A percentile compares a stretch with the other conserved stretches of the same genome.
Evolutionary conservation across 495 filamentous ascomycete species (phyloP).

Genomic region (Bacidia gigantensis): DNA sequence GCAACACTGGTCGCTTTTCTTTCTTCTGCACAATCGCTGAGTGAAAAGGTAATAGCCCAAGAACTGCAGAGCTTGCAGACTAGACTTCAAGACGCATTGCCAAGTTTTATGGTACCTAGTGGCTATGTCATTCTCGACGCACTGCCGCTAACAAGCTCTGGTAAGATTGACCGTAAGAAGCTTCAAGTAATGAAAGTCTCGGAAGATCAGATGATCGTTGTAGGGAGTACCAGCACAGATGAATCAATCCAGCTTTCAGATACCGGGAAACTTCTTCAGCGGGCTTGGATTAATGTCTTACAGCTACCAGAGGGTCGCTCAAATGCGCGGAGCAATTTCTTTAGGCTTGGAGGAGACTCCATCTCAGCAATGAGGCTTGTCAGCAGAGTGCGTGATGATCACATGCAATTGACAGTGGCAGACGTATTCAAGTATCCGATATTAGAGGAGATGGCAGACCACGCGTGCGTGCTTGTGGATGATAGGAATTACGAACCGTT

Average conservation of each 20-base stretch:
- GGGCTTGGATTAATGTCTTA: constrained; percentile 34
- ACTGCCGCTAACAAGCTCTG: constrained; percentile 26
- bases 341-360: constrained; percentile 34
- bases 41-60: too few species aligned
- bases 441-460: constrained; percentile 9
- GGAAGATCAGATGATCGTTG: constrained; percentile 15
- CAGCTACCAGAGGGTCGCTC: constrained; percentile 25
- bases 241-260: too few species aligned
- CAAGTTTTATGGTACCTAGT: too few species aligned
- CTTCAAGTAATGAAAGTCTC: constrained; percentile 22
- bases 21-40: too few species aligned
- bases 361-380: constrained; percentile 35
- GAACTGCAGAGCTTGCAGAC: too few species aligned
- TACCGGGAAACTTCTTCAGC: constrained; percentile 28
- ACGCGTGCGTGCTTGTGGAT: background rate
- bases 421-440: constrained; percentile 27
- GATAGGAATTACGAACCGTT: background rate
- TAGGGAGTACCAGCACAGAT: constrained; percentile 22
- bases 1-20: too few species aligned
- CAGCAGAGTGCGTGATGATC: constrained; percentile 22
- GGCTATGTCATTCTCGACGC: too few species aligned
- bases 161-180: constrained; percentile 25
- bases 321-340: constrained; percentile 32
- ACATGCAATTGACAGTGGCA: constrained; percentile 27
- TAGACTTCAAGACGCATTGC: too few species aligned